phyloP scores from a whole-genome alignment of 108 stramenopile genomes.

The Epithemia pelagica region DNA sequence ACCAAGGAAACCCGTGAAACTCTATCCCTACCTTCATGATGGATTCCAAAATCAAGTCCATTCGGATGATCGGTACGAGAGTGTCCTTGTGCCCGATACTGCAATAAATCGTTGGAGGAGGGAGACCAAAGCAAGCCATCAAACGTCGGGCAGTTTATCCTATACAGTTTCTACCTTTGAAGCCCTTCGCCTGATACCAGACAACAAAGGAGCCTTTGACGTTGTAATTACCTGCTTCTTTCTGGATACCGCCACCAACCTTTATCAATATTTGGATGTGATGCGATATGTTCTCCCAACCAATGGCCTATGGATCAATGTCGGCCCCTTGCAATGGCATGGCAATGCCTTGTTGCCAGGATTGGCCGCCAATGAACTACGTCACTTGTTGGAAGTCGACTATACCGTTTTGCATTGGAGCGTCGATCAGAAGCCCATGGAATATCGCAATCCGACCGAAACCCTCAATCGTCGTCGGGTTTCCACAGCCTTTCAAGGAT shows the following conservation, averaged over 20 bases:
- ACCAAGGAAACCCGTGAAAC: conserved; percentile 1
- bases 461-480: conserved; percentile 8
- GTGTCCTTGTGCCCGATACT: conserved; percentile 33
- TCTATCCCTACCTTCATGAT: conserved; percentile 64
- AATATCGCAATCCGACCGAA: conserved; percentile 49
- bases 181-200: conserved; percentile 25
- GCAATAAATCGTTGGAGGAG: neutral
- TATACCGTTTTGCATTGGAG: conserved; percentile 58
- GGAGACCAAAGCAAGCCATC: neutral
- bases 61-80: conserved; percentile 47
- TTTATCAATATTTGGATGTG: conserved; percentile 59
- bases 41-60: conserved; percentile 71
- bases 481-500: conserved; percentile 62
- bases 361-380: conserved; percentile 63
- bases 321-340: conserved; percentile 86
- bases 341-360: conserved; percentile 44
- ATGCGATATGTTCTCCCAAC: conserved; percentile 32
- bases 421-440: conserved; percentile 40
- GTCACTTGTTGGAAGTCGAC: conserved; percentile 45
- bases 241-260: conserved; percentile 78
- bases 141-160: conserved; percentile 28
- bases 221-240: conserved; percentile 75
- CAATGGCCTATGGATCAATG: conserved; percentile 61
- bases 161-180: conserved; percentile 77
- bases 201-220: conserved; percentile 24